Percentiles rank a stretch among this genome's conserved stretches.
phyloP scores from a whole-genome alignment of 306 rosid species.

The Quercus ilex region DNA sequence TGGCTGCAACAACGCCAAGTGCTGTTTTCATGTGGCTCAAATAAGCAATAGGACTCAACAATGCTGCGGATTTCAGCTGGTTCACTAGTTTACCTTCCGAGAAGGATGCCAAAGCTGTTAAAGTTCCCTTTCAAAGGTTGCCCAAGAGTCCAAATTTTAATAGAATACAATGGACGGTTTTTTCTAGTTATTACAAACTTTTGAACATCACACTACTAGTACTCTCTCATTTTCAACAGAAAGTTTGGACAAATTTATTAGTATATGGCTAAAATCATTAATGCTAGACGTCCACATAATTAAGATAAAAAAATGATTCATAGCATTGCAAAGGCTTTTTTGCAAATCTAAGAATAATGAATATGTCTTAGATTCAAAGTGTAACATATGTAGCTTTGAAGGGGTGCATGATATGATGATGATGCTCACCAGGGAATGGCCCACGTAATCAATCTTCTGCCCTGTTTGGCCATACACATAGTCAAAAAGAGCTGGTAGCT shows the following conservation, averaged over 20 bases:
- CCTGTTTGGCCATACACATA: constrained; percentile 57
- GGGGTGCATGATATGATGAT: not conserved
- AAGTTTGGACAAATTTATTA: no score
- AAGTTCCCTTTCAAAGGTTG: constrained; percentile 62
- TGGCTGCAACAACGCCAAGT: constrained; percentile 61
- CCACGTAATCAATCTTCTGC: constrained; percentile 77
- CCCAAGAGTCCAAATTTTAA: not conserved
- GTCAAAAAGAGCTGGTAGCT: constrained; percentile 79
- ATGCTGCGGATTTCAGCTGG: constrained; percentile 66
- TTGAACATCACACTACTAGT: no score
- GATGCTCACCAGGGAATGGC: constrained; percentile 73
- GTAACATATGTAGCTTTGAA: not conserved
- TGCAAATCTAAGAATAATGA: not conserved
- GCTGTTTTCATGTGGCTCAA: constrained; percentile 68
- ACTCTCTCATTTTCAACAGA: no score
- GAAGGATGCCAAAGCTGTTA: constrained; percentile 66
- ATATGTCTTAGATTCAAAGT: not conserved
- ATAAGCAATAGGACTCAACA: constrained; percentile 80
- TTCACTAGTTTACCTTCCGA: constrained; percentile 60
- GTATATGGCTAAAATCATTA: no score
- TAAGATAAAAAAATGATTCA: no score
- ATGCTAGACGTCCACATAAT: no score
- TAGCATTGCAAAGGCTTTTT: not conserved
- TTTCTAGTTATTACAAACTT: no score
- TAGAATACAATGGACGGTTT: not conserved